Evolutionary conservation across 345 rosid species (phyloP).

Genomic region (Melastoma malabathricum): DNA sequence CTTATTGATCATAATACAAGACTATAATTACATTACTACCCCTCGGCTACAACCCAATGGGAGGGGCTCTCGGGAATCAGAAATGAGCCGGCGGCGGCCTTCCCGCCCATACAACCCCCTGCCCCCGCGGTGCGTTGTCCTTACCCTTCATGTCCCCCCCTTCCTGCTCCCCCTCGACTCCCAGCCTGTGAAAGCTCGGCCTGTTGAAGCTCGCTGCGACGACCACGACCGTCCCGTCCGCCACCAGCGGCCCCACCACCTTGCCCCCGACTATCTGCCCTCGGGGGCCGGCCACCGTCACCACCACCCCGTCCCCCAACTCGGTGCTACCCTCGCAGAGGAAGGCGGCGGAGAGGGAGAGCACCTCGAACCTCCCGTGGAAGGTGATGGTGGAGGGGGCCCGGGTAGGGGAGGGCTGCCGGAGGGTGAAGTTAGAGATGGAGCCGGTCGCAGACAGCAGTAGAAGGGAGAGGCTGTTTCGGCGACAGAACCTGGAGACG

Average conservation of each 20-base stretch:
- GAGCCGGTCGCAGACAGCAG: slow-evolving; percentile 73
- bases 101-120: no score
- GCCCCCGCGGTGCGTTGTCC: no score
- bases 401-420: slow-evolving; percentile 54
- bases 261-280: slow-evolving; percentile 89
- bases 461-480: slow-evolving; percentile 46
- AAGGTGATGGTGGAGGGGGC: slow-evolving; percentile 52
- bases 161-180: slow-evolving; percentile 27
- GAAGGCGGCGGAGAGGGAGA: slow-evolving; percentile 75
- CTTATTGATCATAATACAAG: no score
- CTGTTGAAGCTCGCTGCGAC: slow-evolving; percentile 71
- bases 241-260: slow-evolving; percentile 58
- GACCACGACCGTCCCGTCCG: slow-evolving; percentile 56
- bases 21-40: no score
- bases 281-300: slow-evolving; percentile 83
- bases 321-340: slow-evolving; percentile 16
- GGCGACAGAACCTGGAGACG: slow-evolving; percentile 51
- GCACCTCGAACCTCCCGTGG: slow-evolving; percentile 78
- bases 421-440: slow-evolving; percentile 76
- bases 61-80: no score
- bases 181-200: slow-evolving; percentile 54
- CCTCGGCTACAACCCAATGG: no score
- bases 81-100: no score
- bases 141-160: no score
- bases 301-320: slow-evolving; percentile 37